phyloP scores from a whole-genome alignment of 140 eudicot genomes.

The Oenanthe javanica region DNA sequence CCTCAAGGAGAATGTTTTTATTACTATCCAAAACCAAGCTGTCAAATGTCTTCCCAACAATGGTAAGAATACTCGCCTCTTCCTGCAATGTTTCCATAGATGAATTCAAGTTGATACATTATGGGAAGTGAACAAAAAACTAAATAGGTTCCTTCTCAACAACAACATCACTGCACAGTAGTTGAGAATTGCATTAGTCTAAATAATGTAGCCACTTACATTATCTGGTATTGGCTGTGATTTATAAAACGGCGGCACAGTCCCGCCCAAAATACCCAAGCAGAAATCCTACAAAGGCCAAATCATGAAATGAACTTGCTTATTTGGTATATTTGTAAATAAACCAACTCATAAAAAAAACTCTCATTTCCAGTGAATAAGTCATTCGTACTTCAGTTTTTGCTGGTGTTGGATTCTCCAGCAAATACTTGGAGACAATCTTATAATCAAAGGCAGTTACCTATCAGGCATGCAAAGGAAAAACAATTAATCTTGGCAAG shows the following conservation, averaged over 20 bases:
- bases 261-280: constrained; percentile 51
- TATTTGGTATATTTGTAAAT: constrained; percentile 7
- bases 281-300: constrained; percentile 55
- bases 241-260: constrained; percentile 47
- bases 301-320: constrained; percentile 10
- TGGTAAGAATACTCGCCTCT: constrained; percentile 44
- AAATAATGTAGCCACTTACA: constrained; percentile 34
- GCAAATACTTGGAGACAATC: constrained; percentile 61
- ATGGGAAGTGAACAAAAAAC: neutral
- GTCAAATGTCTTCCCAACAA: constrained; percentile 87
- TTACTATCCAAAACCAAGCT: constrained; percentile 60
- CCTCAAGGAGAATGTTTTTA: constrained; percentile 77
- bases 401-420: constrained; percentile 63
- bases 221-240: constrained; percentile 85
- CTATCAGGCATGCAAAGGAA: constrained; percentile 27
- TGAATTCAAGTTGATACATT: neutral
- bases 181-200: neutral
- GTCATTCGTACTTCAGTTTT: constrained; percentile 44
- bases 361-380: neutral
- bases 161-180: neutral
- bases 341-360: neutral
- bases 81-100: constrained; percentile 34
- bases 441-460: constrained; percentile 82
- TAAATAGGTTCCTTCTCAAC: neutral
- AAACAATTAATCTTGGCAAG: neutral